A percentile compares a stretch with the other conserved stretches of the same genome.
Conservation (phyloP, 148 eudicot species). For the Amaranthus palmeri region DNA sequence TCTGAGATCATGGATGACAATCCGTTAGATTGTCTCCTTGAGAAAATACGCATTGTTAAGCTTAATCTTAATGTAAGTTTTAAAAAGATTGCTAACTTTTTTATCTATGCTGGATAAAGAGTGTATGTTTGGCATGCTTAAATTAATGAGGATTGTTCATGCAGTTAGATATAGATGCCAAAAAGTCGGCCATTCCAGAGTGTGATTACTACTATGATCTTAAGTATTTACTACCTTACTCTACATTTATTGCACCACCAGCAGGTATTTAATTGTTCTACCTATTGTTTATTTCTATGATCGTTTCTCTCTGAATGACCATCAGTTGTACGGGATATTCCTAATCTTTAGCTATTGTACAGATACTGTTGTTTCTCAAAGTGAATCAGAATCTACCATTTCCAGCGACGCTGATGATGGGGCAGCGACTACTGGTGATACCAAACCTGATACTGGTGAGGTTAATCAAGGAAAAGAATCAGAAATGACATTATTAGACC, state of each 20-base stretch:
- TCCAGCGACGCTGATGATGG: constrained; percentile 43
- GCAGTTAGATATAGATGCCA: constrained; percentile 44
- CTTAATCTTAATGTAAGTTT: constrained; percentile 45
- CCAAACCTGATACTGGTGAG: constrained; percentile 16
- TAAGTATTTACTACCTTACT: constrained; percentile 50
- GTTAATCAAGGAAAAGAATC: constrained; percentile 15
- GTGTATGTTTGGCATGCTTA: not conserved
- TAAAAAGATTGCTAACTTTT: not conserved
- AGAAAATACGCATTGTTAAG: constrained; percentile 39
- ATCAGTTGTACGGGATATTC: not conserved
- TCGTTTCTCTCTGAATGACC: not conserved
- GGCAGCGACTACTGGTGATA: constrained; percentile 8
- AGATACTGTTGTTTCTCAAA: constrained; percentile 30
- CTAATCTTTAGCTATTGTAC: constrained; percentile 6
- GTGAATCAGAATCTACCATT: constrained; percentile 57
- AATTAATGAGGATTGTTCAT: not conserved
- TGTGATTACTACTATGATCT: constrained; percentile 74
- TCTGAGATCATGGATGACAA: constrained; percentile 75
- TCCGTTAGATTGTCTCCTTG: constrained; percentile 57
- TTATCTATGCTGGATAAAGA: not conserved
- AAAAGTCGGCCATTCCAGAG: constrained; percentile 19
- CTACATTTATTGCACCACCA: constrained; percentile 42
- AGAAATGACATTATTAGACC: constrained; percentile 44
- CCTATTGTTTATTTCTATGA: not conserved
- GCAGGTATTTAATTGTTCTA: constrained; percentile 30